These are phyloP conservation scores for Pythium brachiatum DNA, from an alignment of 352 stramenopile species.

Conservation along the genomic window DNA sequence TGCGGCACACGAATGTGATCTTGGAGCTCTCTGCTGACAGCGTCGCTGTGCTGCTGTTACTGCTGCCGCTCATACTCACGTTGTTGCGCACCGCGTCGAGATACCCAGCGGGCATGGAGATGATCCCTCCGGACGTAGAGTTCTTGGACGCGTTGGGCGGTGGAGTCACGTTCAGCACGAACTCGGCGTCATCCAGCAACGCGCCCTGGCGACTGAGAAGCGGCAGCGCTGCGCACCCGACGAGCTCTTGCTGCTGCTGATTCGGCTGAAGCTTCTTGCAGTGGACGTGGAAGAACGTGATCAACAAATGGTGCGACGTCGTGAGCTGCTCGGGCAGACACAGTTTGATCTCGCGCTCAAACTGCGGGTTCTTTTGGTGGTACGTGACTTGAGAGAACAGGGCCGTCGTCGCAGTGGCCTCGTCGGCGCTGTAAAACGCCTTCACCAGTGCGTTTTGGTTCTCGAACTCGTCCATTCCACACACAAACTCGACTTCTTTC, in stretches of 20 bases:
- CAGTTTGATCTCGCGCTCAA: slow-evolving; percentile 76
- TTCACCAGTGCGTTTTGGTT: slow-evolving; percentile 31
- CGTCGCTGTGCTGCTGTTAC: neutral
- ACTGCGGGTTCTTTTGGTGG: slow-evolving; percentile 74
- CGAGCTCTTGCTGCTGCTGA: slow-evolving; percentile 63
- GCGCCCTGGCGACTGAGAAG: slow-evolving; percentile 49
- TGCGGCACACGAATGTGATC: slow-evolving; percentile 45
- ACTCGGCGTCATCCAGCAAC: slow-evolving; percentile 46
- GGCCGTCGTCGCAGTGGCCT: slow-evolving; percentile 24
- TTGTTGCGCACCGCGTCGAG: slow-evolving; percentile 30
- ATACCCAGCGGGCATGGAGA: slow-evolving; percentile 45
- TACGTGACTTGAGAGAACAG: slow-evolving; percentile 65
- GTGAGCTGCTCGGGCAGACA: slow-evolving; percentile 53
- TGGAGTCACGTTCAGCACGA: slow-evolving; percentile 37
- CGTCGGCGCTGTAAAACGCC: slow-evolving; percentile 38
- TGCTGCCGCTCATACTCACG: slow-evolving; percentile 4
- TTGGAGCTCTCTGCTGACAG: slow-evolving; percentile 25
- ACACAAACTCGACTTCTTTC: slow-evolving; percentile 43
- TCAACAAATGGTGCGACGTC: slow-evolving; percentile 50
- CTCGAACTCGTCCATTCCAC: slow-evolving; percentile 35
- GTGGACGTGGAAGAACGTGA: slow-evolving; percentile 81
- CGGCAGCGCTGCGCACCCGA: slow-evolving; percentile 52
- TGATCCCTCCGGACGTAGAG: slow-evolving; percentile 24
- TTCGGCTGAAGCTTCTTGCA: slow-evolving; percentile 69
- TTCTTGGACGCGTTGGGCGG: slow-evolving; percentile 24